phyloP scores from a whole-genome alignment of 352 stramenopile species.

The Phytophthora kernoviae region DNA sequence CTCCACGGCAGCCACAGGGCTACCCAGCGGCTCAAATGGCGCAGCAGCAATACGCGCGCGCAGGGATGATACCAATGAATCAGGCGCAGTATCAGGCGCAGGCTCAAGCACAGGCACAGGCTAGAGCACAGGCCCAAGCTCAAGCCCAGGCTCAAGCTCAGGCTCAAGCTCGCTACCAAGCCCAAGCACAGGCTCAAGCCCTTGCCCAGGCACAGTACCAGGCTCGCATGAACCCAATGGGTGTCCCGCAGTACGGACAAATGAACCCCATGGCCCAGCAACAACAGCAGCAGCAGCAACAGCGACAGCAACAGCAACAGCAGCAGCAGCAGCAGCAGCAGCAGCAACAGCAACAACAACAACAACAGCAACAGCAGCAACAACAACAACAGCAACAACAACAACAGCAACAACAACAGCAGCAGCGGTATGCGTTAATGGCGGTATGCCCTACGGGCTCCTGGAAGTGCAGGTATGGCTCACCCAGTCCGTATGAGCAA shows the following conservation, averaged over 20 bases:
- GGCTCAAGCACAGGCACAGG: slow-evolving; percentile 25
- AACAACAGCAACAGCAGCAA: slow-evolving; percentile 7
- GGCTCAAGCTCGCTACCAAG: slow-evolving; percentile 24
- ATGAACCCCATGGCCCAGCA: slow-evolving; percentile 38
- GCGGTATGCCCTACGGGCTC: slow-evolving; percentile 42
- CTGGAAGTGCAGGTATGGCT: slow-evolving; percentile 23
- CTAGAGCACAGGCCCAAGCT: slow-evolving; percentile 24
- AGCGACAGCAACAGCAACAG: not conserved
- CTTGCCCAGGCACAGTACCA: slow-evolving; percentile 48
- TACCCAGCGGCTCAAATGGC: slow-evolving; percentile 38
- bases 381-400: slow-evolving; percentile 24
- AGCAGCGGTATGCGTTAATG: slow-evolving; percentile 50
- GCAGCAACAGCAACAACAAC: slow-evolving; percentile 14
- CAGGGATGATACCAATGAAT: slow-evolving; percentile 43
- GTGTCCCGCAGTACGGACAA: slow-evolving; percentile 32
- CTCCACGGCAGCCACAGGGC: slow-evolving; percentile 42
- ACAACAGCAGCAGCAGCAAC: slow-evolving; percentile 23
- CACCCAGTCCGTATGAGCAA: slow-evolving; percentile 42
- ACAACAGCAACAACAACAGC: slow-evolving; percentile 1
- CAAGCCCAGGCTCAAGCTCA: slow-evolving; percentile 43
- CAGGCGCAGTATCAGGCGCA: slow-evolving; percentile 38
- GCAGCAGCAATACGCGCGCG: slow-evolving; percentile 38
- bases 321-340: slow-evolving; percentile 32
- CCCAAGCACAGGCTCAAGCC: slow-evolving; percentile 44
- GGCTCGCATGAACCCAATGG: slow-evolving; percentile 1